Base-by-base conservation (phyloP, 1,284 basidiomycete genomes). In the Apiotrichum sp. region DNA sequence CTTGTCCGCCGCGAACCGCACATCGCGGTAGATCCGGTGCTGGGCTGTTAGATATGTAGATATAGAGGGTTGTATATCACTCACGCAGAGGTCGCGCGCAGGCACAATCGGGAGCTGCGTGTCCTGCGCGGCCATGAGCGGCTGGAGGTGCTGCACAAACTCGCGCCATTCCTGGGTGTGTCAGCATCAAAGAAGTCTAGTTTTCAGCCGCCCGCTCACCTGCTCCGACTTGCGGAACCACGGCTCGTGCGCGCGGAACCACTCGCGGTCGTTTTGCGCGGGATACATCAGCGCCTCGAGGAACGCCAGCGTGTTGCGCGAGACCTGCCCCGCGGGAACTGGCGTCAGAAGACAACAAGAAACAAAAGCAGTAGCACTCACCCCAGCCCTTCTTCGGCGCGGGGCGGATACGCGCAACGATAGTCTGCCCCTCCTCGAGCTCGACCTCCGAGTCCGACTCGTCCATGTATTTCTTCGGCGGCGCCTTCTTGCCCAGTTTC, bases 261-360 rank as follows among this genome's bases (percentile, higher is more conserved):
- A 96, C 69, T 89, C 84, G 13, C 92, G 81, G 67, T 95, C 89
- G 60, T 96, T 96, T 64, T 83, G 85, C 49, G 82, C 80, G 1
- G 88, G 88, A 61, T 89, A 83, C 66, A 81, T 80, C 46, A 96
- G 77, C 47, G 86, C 79, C 6, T 68, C 73, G 57, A 95, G 74
- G 69, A 95, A 95, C 65, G 87, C 77, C 35, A 96, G 72, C 1
- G 88, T 89, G 65, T 93, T 92, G 62, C 83, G 79, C 2, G 90
- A 93, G 68, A 96, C 85, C 68, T 86, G 84, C 3, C 92, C 92
- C 6, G 87, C 81, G 0, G 90, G 86, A 0, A 90, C 92, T 89
- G 9, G 40, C 16, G 51, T 58, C 8, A 14, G 16, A 5, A 39
- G 7, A 13, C 34, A 35, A 6, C n/a, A 6, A 22, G 3, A 39